A percentile compares a stretch with the other conserved stretches of the same genome.
These are phyloP conservation scores for Dendrobium nobile DNA, from an alignment of 106 monocot species.

Conservation along the genomic window DNA sequence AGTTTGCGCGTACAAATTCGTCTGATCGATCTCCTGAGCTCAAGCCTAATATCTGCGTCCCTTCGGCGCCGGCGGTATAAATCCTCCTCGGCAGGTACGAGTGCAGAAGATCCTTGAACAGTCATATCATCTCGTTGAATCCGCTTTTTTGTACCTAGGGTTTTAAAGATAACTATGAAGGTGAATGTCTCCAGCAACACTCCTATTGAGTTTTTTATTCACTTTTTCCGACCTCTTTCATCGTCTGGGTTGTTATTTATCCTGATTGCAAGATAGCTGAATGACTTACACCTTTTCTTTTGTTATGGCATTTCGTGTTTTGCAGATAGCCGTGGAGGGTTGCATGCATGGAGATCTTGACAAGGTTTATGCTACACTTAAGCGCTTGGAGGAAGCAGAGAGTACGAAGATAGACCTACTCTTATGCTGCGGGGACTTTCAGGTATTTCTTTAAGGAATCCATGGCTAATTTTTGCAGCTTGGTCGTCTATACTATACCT, in stretches of 20 bases:
- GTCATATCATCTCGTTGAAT: not conserved
- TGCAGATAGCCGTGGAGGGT: slow-evolving; percentile 86
- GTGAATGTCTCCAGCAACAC: not conserved
- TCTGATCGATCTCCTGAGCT: too few species aligned
- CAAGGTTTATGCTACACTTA: slow-evolving; percentile 70
- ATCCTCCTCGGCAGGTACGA: too few species aligned
- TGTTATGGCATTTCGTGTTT: not conserved
- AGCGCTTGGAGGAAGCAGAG: slow-evolving; percentile 58
- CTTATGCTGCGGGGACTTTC: slow-evolving; percentile 92
- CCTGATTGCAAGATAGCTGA: not conserved
- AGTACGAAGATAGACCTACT: slow-evolving; percentile 87
- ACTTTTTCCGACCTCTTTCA: not conserved
- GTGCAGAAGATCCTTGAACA: not conserved
- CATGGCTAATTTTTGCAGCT: not conserved
- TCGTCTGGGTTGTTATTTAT: not conserved
- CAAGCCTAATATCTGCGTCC: too few species aligned
- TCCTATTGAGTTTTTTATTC: not conserved
- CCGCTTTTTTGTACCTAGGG: not conserved
- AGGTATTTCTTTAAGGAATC: slow-evolving; percentile 30
- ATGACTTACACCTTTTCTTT: not conserved
- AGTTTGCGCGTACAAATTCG: too few species aligned
- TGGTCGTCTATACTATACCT: not conserved
- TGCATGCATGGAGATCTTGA: slow-evolving; percentile 99
- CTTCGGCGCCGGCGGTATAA: too few species aligned
- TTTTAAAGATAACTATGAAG: slow-evolving; percentile 5